Evolutionary conservation across 306 rosid species (phyloP).

Genomic region (Erythrophleum fordii): DNA sequence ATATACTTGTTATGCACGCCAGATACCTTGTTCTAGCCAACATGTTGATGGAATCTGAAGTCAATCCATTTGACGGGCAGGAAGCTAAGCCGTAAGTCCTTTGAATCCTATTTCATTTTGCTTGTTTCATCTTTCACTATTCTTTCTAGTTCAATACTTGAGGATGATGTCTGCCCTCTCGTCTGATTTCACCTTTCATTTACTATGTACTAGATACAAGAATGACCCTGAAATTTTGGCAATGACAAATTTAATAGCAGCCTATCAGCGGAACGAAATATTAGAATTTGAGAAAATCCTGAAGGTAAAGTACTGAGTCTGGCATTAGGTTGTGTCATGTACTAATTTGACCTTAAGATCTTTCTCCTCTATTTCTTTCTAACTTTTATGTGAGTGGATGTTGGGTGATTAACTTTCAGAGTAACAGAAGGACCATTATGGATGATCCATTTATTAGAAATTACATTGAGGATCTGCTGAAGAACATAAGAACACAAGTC

Average conservation of each 20-base stretch:
- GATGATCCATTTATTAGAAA: slow-evolving; percentile 95
- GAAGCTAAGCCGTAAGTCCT: slow-evolving; percentile 70
- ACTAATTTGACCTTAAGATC: neutral
- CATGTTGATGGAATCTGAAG: slow-evolving; percentile 76
- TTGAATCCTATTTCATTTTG: slow-evolving; percentile 25
- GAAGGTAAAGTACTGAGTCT: slow-evolving; percentile 57
- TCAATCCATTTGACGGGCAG: slow-evolving; percentile 71
- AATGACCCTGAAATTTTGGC: slow-evolving; percentile 98
- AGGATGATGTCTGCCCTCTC: slow-evolving; percentile 14
- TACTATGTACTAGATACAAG: slow-evolving; percentile 69
- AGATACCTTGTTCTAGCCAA: slow-evolving; percentile 93
- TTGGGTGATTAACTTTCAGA: slow-evolving; percentile 46
- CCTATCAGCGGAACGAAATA: slow-evolving; percentile 95
- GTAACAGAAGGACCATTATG: slow-evolving; percentile 94
- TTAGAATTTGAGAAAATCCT: slow-evolving; percentile 95
- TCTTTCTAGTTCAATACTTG: neutral
- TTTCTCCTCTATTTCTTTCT: slow-evolving; percentile 35
- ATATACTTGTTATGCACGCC: slow-evolving; percentile 34
- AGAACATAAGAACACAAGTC: slow-evolving; percentile 98
- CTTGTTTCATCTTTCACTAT: neutral
- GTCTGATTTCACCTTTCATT: slow-evolving; percentile 26
- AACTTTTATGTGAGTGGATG: slow-evolving; percentile 32
- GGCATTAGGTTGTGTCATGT: slow-evolving; percentile 20
- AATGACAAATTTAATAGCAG: slow-evolving; percentile 97
- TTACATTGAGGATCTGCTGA: slow-evolving; percentile 94